Percentiles rank a stretch among this genome's conserved stretches.
These are phyloP conservation scores for Chlorella vulgaris DNA, from an alignment of 139 green algal species.

Conservation along the genomic window DNA sequence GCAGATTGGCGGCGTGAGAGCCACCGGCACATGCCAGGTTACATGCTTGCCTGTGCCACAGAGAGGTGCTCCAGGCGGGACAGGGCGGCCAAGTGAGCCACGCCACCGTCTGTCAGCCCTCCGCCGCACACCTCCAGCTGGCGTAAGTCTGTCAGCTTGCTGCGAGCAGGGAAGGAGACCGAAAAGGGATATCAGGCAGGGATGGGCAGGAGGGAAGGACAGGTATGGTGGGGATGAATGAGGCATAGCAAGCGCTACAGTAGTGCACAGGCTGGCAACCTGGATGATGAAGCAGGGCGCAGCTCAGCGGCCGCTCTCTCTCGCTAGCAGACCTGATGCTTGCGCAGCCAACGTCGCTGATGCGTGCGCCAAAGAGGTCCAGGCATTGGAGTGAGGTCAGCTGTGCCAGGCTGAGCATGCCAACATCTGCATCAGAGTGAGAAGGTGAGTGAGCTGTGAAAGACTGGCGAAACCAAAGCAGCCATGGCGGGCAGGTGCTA, in stretches of 20 bases:
- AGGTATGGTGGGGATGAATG: background rate
- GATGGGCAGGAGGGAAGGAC: background rate
- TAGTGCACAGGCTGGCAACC: no score
- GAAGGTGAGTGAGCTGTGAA: background rate
- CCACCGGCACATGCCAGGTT: no score
- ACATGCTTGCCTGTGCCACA: constrained; percentile 25
- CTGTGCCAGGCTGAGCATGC: constrained; percentile 36
- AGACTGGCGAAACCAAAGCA: no score
- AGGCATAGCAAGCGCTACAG: no score
- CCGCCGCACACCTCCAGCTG: constrained; percentile 48
- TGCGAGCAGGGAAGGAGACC: background rate
- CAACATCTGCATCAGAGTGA: constrained; percentile 23
- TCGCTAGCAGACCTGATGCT: constrained; percentile 31
- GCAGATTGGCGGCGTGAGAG: no score
- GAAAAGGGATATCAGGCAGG: background rate
- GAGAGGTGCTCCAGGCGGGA: constrained; percentile 33
- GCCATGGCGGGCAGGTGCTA: no score
- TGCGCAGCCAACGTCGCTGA: constrained; percentile 51
- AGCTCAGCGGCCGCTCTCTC: no score
- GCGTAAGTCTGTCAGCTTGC: constrained; percentile 32
- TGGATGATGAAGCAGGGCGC: background rate
- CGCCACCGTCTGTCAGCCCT: constrained; percentile 36
- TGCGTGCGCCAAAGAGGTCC: constrained; percentile 57
- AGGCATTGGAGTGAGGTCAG: constrained; percentile 51
- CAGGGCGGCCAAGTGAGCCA: constrained; percentile 14